A percentile compares a stretch with the other conserved stretches of the same genome.
These are phyloP conservation scores for Acer campestre DNA, from an alignment of 345 rosid species.

Conservation along the genomic window DNA sequence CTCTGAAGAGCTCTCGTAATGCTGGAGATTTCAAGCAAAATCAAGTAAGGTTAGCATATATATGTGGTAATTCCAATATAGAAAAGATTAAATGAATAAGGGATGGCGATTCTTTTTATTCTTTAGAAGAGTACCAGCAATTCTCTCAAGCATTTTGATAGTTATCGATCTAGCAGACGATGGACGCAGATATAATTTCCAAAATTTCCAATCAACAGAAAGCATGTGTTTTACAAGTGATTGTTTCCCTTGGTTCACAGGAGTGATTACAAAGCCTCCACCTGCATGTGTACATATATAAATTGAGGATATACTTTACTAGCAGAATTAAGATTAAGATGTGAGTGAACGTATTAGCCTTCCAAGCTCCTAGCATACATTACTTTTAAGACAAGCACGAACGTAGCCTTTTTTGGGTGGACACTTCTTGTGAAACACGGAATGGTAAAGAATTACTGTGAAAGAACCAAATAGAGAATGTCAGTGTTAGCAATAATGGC, in stretches of 20 bases:
- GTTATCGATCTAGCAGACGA: slow-evolving; percentile 71
- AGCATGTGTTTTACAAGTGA: slow-evolving; percentile 93
- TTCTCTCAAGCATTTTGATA: slow-evolving; percentile 76
- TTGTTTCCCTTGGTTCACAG: slow-evolving; percentile 64
- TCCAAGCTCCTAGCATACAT: slow-evolving; percentile 38
- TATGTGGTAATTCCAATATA: not conserved
- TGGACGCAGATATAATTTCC: slow-evolving; percentile 68
- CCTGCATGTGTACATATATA: slow-evolving; percentile 46
- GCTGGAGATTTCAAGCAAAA: slow-evolving; percentile 42
- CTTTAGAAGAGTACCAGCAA: slow-evolving; percentile 53
- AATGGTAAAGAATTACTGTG: slow-evolving; percentile 86
- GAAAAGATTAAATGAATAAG: not conserved
- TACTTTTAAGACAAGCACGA: slow-evolving; percentile 93
- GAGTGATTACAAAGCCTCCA: slow-evolving; percentile 90
- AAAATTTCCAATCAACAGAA: slow-evolving; percentile 87
- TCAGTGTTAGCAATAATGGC: not conserved
- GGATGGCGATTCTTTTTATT: slow-evolving; percentile 7
- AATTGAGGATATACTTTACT: slow-evolving; percentile 1
- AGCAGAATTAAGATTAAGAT: not conserved
- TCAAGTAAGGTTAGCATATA: not conserved
- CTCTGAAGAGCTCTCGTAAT: slow-evolving; percentile 68
- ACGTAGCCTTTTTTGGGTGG: slow-evolving; percentile 72
- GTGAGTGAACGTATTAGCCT: slow-evolving; percentile 13
- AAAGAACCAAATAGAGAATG: slow-evolving; percentile 24
- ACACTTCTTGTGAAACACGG: slow-evolving; percentile 80